Base-by-base conservation (phyloP, 208 protist genomes). In the Acanthamoeba lenticulata region DNA sequence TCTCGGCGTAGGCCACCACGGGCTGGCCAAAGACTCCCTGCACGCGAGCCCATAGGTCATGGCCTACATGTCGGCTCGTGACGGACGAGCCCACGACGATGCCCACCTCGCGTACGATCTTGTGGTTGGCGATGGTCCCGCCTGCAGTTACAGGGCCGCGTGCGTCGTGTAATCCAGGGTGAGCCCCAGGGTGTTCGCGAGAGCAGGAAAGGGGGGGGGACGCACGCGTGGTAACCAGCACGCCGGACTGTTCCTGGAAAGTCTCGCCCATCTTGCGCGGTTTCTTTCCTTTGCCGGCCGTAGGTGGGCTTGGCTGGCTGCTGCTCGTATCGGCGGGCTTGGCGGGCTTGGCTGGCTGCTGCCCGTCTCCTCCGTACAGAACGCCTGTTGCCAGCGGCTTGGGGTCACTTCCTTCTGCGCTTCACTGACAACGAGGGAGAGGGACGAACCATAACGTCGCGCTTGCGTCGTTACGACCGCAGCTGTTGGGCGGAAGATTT, bases 211-310 rank as follows among this genome's bases (percentile, higher is more conserved):
- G 67, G n/a, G 15, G 3, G 19, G 27, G 34, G n/a, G 5, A 52
- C 11, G 77, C 52, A 86, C 77, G 77, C 17, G 77, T 86, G 77
- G 77, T 86, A 38, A 86, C 42, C 40, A 86, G 77, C 38, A 86
- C 77, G 24, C 77, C 77, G 77, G 77, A 7, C 9, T 9, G 27
- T n/a, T 86, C 45, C 11, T 45, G 5, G 32, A 86, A 86, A 19
- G 77, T 86, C 11, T 86, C 77, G 11, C 77, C 77, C 29, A 27
- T 74, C 65, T 60, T 60, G 52, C 29, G 47, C 9, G 5, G 47
- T 5, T 52, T 15, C 47, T 52, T 15, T 15, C 15, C 15, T 5
- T 5, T 52, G 47, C 47, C 47, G 15, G 5, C 47, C 9, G 47
- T 52, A 19, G 47, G 47, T n/a, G n/a, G n/a, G n/a, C n/a, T n/a